These are phyloP conservation scores for Exophiala phaeomuriformis DNA, from an alignment of 2,329 filamentous ascomycete genomes.

Conservation along the genomic window DNA sequence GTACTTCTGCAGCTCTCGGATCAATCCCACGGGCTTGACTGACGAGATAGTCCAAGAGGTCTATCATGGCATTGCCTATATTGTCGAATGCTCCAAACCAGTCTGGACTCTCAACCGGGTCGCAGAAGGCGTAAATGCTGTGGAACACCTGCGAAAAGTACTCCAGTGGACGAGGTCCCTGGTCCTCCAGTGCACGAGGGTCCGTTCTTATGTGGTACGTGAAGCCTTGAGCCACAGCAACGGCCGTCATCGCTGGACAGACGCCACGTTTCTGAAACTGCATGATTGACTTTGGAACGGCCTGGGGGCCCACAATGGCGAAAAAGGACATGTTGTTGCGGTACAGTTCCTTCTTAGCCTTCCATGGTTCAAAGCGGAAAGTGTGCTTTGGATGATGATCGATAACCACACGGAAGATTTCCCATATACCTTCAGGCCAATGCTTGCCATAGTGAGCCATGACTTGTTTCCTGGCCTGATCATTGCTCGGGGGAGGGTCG, in stretches of 20 bases:
- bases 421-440: conserved; percentile 17
- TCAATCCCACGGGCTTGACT: conserved; percentile 1
- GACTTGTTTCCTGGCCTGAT: conserved; percentile 3
- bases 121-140: conserved; percentile 2
- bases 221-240: conserved; percentile 15
- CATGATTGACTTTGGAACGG: conserved; percentile 9
- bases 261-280: conserved; percentile 8
- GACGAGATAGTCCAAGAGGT: conserved; percentile 10
- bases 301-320: conserved; percentile 1
- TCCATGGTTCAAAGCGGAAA: conserved; percentile 13
- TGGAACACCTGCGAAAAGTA: not conserved
- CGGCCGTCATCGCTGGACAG: conserved; percentile 16
- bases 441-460: conserved; percentile 7
- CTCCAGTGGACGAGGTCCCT: too few species aligned
- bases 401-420: conserved; percentile 11
- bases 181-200: not conserved
- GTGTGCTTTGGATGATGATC: conserved; percentile 3
- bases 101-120: conserved; percentile 4
- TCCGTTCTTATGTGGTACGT: conserved; percentile 13
- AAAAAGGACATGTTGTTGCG: conserved; percentile 9
- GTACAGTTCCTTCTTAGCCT: conserved; percentile 12
- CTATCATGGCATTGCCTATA: conserved; percentile 9
- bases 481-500: not conserved
- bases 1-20: conserved; percentile 1
- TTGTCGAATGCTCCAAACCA: conserved; percentile 15